A percentile compares a stretch with the other conserved stretches of the same genome.
Conservation (phyloP, 2,329 filamentous ascomycete genomes). For the Aspergillus quadrilineatus region DNA sequence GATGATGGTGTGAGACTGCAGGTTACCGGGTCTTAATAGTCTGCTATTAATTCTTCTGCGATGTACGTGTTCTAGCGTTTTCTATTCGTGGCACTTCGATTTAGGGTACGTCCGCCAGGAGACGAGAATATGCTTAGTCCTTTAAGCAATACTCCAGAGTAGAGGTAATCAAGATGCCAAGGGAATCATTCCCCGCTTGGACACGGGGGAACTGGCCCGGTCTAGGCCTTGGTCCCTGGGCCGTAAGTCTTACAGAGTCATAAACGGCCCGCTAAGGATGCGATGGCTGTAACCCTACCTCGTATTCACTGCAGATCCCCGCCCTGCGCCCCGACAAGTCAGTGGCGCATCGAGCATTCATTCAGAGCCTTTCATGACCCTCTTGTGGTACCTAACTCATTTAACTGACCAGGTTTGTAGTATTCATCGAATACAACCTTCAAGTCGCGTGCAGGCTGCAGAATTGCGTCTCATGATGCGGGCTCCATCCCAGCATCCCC, state of each 20-base stretch:
- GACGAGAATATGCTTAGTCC: neutral
- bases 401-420: too few relatives aligned
- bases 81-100: neutral
- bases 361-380: too few relatives aligned
- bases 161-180: neutral
- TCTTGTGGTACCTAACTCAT: too few relatives aligned
- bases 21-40: constrained; percentile 48
- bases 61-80: neutral
- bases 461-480: too few relatives aligned
- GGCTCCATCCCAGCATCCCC: neutral
- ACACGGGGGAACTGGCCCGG: neutral
- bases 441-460: too few relatives aligned
- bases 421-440: too few relatives aligned
- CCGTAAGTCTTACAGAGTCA: too few relatives aligned
- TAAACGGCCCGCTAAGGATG: neutral
- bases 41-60: neutral
- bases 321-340: neutral
- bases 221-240: neutral
- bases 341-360: neutral
- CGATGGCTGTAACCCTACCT: constrained; percentile 5
- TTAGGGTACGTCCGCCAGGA: neutral
- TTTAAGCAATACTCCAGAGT: neutral
- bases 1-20: constrained; percentile 52
- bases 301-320: constrained; percentile 1
- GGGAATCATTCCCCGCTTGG: neutral